A percentile compares a stretch with the other conserved stretches of the same genome.
These are phyloP conservation scores for Akebia trifoliata DNA, from an alignment of 164 flowering plant species.

Conservation along the genomic window DNA sequence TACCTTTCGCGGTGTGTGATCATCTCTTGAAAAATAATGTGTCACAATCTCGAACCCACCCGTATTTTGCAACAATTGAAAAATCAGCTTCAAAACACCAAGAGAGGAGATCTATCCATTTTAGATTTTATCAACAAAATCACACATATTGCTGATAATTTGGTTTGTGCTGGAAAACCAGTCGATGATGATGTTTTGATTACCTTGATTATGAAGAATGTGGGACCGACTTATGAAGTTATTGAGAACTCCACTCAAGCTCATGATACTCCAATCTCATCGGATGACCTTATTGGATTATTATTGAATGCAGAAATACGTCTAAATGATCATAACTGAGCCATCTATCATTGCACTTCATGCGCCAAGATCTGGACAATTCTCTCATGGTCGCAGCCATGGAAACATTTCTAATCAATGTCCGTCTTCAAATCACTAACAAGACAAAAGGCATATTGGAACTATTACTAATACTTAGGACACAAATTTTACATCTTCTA, in stretches of 20 bases:
- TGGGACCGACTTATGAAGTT: constrained; percentile 1
- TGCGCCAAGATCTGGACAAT: no score
- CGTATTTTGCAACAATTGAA: not conserved
- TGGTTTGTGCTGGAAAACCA: not conserved
- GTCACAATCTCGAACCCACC: not conserved
- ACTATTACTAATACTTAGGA: no score
- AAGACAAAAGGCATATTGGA: no score
- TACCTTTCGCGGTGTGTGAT: not conserved
- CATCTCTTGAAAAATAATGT: not conserved
- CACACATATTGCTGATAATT: not conserved
- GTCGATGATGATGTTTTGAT: constrained; percentile 2
- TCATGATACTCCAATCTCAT: not conserved
- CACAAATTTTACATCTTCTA: no score
- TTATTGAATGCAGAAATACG: not conserved
- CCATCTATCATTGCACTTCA: no score
- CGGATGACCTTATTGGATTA: not conserved
- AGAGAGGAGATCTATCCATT: not conserved
- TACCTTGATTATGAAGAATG: not conserved
- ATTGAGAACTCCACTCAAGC: not conserved
- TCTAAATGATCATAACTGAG: not conserved
- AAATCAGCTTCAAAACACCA: not conserved
- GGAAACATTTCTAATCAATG: no score
- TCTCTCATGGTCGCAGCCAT: no score
- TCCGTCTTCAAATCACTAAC: no score
- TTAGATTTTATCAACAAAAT: not conserved